Base-by-base conservation (phyloP, 2,329 filamentous ascomycete species). In the Tolypocladium guangdongense region DNA sequence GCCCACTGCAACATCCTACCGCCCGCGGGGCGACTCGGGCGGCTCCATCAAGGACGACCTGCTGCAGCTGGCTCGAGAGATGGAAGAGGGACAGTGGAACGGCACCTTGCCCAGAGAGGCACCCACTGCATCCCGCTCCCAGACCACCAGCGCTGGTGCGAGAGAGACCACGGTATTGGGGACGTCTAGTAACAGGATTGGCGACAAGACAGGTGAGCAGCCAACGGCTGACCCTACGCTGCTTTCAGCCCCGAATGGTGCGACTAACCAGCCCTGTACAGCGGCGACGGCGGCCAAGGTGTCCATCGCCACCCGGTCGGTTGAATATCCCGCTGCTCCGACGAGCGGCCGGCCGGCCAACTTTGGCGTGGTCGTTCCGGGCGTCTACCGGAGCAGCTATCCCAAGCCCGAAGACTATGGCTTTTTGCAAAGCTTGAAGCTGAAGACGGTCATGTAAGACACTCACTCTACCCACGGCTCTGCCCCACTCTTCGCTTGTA, bases 341-440 rank as follows among this genome's bases (percentile, higher is more conserved):
- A 47, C 60, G 18, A 58, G 62, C 38, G 66, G 67, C 14, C 62
- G 68, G 7, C 87, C 88, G 1, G 62, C 72, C 58, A 96, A 96
- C 65, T 96, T 92, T 68, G 88, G 86, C 20, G 72, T 82, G 32
- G 86, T 96, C 22, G 72, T 85, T 22, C 80, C 83, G 7, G 84
- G 86, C 10, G 76, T 96, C 32, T 96, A 89, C 66, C 82, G 91
- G 51, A 92, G 88, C 68, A 86, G 86, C 59, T 96, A 90, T 64
- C 91, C 91, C 3, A 74, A 82, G 56, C 68, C 77, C 6, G 78
- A 84, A 54, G 86, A 95, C 63, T 86, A 87, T 58, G 74, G 75
- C 4, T 92, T 87, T 63, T 72, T 96, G 52, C 73, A 78, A 61
- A 74, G 73, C 30, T 74, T 95, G 50, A 75, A 80, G 12, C 73